Percentiles rank a stretch among this genome's conserved stretches.
phyloP scores from a whole-genome alignment of 2,329 filamentous ascomycete species.

The Triangularia verruculosa region DNA sequence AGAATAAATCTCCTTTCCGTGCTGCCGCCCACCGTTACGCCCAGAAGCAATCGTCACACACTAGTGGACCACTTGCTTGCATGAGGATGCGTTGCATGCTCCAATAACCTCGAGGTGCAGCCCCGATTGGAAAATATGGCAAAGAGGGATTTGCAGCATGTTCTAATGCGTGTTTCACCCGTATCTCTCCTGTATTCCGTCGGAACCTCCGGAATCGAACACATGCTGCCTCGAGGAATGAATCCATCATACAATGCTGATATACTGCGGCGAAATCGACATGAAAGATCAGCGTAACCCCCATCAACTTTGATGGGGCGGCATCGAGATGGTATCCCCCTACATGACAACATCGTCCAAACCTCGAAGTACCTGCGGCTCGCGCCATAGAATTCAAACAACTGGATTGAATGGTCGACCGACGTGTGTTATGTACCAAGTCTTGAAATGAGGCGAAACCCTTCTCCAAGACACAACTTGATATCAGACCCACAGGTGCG shows the following conservation, averaged over 20 bases:
- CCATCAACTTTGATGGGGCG: background rate
- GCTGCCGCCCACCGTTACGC: background rate
- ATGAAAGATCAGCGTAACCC: background rate
- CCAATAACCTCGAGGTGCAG: background rate
- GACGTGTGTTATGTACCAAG: background rate
- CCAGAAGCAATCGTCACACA: background rate
- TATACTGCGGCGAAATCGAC: background rate
- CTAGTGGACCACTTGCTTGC: constrained; percentile 1
- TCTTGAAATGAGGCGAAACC: background rate
- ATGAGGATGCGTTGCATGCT: background rate
- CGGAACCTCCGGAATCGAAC: background rate
- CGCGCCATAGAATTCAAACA: background rate
- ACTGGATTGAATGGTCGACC: background rate
- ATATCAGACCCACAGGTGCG: background rate
- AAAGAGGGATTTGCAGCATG: background rate
- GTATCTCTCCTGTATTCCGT: background rate
- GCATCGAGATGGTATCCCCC: background rate
- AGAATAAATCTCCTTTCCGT: background rate
- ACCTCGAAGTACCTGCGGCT: background rate
- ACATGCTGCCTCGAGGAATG: background rate
- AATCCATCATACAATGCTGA: background rate
- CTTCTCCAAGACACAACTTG: background rate
- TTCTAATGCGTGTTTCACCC: background rate
- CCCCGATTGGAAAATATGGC: background rate
- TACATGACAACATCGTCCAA: background rate